Percentiles rank a stretch among this genome's conserved stretches.
Evolutionary conservation across 1,284 basidiomycete species (phyloP).

Genomic region (Irpex lacteus): DNA sequence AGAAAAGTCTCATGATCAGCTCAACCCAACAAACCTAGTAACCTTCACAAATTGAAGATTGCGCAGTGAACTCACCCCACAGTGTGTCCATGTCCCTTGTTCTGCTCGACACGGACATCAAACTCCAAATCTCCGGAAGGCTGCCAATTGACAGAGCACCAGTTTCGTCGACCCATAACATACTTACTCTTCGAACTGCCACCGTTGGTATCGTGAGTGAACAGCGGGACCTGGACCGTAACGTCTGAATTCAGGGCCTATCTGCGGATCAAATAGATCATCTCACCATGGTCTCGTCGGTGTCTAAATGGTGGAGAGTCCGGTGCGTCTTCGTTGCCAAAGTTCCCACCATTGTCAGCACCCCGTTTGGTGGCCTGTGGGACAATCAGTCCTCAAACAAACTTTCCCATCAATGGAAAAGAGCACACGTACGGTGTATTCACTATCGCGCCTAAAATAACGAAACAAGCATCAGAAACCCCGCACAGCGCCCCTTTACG

Average conservation of each 20-base stretch:
- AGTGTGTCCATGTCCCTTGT: conserved; percentile 78
- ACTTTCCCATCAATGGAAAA: not conserved
- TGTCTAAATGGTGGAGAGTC: conserved; percentile 70
- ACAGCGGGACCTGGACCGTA: conserved; percentile 65
- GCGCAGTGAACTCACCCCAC: conserved; percentile 63
- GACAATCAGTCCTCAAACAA: conserved; percentile 10
- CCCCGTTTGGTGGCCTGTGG: conserved; percentile 66
- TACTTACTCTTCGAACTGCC: conserved; percentile 64
- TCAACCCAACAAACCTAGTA: not conserved
- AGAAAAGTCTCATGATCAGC: conserved; percentile 9
- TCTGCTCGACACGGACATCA: conserved; percentile 85
- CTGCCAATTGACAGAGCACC: conserved; percentile 73
- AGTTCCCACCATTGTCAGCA: conserved; percentile 78
- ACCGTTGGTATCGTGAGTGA: conserved; percentile 78
- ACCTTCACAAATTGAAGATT: not conserved
- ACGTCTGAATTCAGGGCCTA: not conserved
- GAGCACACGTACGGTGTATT: conserved; percentile 66
- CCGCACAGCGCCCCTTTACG: not conserved
- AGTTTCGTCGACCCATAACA: conserved; percentile 90
- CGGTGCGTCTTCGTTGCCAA: conserved; percentile 84
- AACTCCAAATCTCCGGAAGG: conserved; percentile 73
- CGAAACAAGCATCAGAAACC: conserved; percentile 9
- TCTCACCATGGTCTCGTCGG: conserved; percentile 84
- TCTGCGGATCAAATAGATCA: not conserved
- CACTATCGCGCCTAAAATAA: conserved; percentile 63